phyloP scores from a whole-genome alignment of 164 flowering plant genomes.

The Tetracentron sinense region DNA sequence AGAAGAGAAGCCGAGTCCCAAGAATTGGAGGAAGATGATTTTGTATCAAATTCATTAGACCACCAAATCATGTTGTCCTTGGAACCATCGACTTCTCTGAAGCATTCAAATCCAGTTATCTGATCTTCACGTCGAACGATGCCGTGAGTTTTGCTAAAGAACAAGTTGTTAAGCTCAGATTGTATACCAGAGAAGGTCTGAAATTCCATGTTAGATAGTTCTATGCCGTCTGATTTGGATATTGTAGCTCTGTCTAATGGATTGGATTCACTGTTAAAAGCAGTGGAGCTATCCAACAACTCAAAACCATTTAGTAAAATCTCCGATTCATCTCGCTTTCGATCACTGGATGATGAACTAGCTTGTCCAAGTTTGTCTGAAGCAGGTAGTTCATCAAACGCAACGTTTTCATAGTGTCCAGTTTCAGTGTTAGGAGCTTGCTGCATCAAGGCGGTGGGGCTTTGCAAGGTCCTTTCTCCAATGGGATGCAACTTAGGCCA shows the following conservation, averaged over 20 bases:
- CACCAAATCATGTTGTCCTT: slow-evolving; percentile 46
- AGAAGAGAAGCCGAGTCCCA: no score
- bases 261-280: background rate
- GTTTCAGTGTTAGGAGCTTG: slow-evolving; percentile 19
- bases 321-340: slow-evolving; percentile 19
- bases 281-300: slow-evolving; percentile 9
- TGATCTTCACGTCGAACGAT: slow-evolving; percentile 26
- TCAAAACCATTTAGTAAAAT: slow-evolving; percentile 21
- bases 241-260: slow-evolving; percentile 8
- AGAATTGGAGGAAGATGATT: no score
- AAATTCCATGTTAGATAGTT: slow-evolving; percentile 8
- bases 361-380: slow-evolving; percentile 10
- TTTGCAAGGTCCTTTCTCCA: slow-evolving; percentile 44
- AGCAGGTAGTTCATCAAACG: slow-evolving; percentile 10
- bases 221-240: slow-evolving; percentile 9
- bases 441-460: slow-evolving; percentile 19
- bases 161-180: slow-evolving; percentile 41
- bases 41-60: no score
- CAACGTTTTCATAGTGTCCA: slow-evolving; percentile 8
- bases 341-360: slow-evolving; percentile 4
- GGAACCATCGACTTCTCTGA: slow-evolving; percentile 40
- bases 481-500: no score
- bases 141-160: slow-evolving; percentile 25
- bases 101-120: slow-evolving; percentile 38
- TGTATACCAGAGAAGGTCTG: slow-evolving; percentile 32